Percentiles rank a stretch among this genome's conserved stretches.
phyloP scores from a whole-genome alignment of 1,139 yeast genomes.

The Scheffersomyces illinoinensis region DNA sequence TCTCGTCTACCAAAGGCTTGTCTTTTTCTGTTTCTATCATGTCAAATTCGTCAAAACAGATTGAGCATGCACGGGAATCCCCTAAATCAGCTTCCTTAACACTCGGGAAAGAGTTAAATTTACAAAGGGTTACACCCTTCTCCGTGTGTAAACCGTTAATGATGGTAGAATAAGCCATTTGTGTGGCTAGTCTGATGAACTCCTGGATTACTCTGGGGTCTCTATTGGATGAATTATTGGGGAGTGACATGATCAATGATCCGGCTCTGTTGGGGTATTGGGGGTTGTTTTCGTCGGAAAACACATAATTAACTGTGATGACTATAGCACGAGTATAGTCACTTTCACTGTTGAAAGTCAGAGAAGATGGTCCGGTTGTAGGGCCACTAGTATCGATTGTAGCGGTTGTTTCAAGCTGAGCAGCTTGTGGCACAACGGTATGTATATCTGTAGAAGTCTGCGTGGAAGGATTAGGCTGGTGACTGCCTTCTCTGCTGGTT shows the following conservation, averaged over 20 bases:
- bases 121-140: slow-evolving; percentile 52
- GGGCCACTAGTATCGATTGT: neutral
- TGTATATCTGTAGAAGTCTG: neutral
- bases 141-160: slow-evolving; percentile 43
- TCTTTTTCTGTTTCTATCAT: slow-evolving; percentile 10
- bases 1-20: slow-evolving; percentile 8
- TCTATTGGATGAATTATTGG: slow-evolving; percentile 59
- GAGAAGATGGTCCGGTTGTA: neutral
- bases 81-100: slow-evolving; percentile 28
- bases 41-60: slow-evolving; percentile 63
- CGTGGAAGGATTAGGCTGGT: neutral
- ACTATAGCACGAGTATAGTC: slow-evolving; percentile 29
- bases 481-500: neutral
- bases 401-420: neutral
- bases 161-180: slow-evolving; percentile 65
- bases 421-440: neutral
- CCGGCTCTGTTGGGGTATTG: slow-evolving; percentile 50
- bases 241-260: slow-evolving; percentile 59
- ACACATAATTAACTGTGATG: slow-evolving; percentile 47
- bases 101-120: slow-evolving; percentile 51
- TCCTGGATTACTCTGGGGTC: slow-evolving; percentile 56
- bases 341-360: slow-evolving; percentile 4
- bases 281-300: slow-evolving; percentile 45
- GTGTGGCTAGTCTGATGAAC: slow-evolving; percentile 66
- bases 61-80: slow-evolving; percentile 53